Evolutionary conservation across 1,139 yeast genomes (phyloP), one percentile per base, ranked within the genome.

Genomic region (Magnusiomyces tetraspermus): DNA sequence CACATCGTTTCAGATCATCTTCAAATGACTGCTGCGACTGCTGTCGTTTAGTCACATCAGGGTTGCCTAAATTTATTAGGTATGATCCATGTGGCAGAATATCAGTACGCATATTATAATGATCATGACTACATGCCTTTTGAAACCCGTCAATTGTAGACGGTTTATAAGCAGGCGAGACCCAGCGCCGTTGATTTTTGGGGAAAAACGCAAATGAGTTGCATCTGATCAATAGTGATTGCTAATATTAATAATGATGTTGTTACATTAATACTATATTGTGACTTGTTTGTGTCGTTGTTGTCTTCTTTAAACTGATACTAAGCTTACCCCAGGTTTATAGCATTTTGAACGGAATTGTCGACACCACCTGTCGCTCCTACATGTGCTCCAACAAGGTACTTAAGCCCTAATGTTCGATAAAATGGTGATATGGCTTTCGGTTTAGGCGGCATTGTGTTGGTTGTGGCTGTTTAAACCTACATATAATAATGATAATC

Each of bases 1-100:
- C 98, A 68, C 98, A 92, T 59, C 98, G 72, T 58, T 76, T 73
- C 65, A 92, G 72, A 63, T 92, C 99, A 65, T 92, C 98, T 11
- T 90, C 58, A 58, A 92, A 84, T n/a, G 92, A 83, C 1, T 74
- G 82, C 61, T 77, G 81, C 1, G 96, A 85, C 62, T 86, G 87
- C 41, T 74, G 75, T 55, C 83, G 86, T 65, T 88, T 90, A 57
- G 80, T 95, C 2, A 71, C 69, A 60, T 88, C 96, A 0, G 97
- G 97, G 59, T 88, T 89, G 19, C 95, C 97, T 58, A 92, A 70
- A 63, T 92, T 92, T 63, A 92, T 89, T 62, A 92, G 82, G 66
- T 90, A 92, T 24, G 95, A 87, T 0, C 97, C 97, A 67, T 92
- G 99, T 0, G 98, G 98, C 51, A 92, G 74, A 48, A 89, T 76